Base-by-base conservation (phyloP, 805 yeast genomes). In the Wickerhamiella nectarea region DNA sequence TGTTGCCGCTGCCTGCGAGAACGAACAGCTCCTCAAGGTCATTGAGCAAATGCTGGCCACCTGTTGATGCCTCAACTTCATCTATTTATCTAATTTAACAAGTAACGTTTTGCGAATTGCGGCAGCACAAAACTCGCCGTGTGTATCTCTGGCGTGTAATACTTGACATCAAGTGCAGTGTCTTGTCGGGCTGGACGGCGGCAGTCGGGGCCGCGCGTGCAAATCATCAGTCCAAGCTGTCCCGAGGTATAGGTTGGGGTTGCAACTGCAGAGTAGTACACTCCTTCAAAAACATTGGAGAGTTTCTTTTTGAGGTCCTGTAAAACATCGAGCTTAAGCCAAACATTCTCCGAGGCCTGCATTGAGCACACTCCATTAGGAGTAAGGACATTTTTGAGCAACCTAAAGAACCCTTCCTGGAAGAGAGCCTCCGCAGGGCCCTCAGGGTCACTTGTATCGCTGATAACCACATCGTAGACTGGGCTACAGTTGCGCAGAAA, bases 181-280 rank as follows among this genome's bases (percentile, higher is more conserved):
- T 39, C 36, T n/a, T 18, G 9, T 3, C 36, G 36, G 50, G 74
- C 72, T 47, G 71, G 78, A 36, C 68, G 72, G 63, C 95, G 76
- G 49, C 74, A 52, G 20, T 63, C 54, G 12, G 73, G 60, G 58
- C 82, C 80, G 69, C 86, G 89, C 50, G 80, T 73, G 64, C 96
- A 87, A 48, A 89, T 87, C 95, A 89, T 84, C 67, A 91, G 84
- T n/a, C 97, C 98, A 58, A 89, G 80, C 63, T 86, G 93, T 51
- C 98, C 98, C 15, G 95, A 78, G 51, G 98, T 95, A 60, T 89
- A 89, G 47, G 97, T 87, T 59, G 98, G 98, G 54, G 87, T 85
- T 59, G 91, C 75, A 47, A 93, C 80, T 68, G 83, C 82, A 26
- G 94, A 86, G 62, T 86, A 87, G 60, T 81, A 91, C 34, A 80